Evolutionary conservation across 1,139 yeast genomes (phyloP), one percentile per base, ranked within the genome.

Genomic region (Komagataea norvegica): DNA sequence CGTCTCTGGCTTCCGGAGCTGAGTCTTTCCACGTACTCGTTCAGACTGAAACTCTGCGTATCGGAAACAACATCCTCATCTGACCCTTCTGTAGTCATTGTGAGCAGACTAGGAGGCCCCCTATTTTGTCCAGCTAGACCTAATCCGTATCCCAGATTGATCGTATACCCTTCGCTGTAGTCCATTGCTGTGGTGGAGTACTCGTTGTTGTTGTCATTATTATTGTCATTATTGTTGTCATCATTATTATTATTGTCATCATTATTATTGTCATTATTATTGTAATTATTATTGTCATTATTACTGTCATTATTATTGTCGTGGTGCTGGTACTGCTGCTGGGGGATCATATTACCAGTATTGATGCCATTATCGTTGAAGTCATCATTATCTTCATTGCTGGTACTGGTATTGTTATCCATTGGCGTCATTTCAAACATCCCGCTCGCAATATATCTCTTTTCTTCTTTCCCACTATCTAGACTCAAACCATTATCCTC

Each of bases 81-180:
- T 14, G 40, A 33, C 4, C 44, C 54, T 5, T 35, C 46, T 5
- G 51, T 40, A 3, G 47, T 32, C 37, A 45, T 37, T 2, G 52
- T 45, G 19, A 46, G 34, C 10, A 52, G 16, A 13, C 55, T 51
- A 3, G 56, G 56, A 2, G 55, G 55, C 1, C 55, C 55, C 15
- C 52, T 42, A 18, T 42, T 43, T 23, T 44, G 48, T 8, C 45
- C 47, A 3, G 46, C 33, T 8, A 51, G 42, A 5, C 49, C 51
- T 8, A 49, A 37, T 2, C 54, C 54, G 29, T 49, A 49, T 0
- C 56, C 55, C 7, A 52, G 25, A 34, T 52, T 53, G 21, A 52
- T 48, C 8, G 48, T 44, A 33, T 45, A 47, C 3, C 41, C 48
- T 14, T 38, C 36, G 16, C 37, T 21, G 17, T 36, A 26, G 3